phyloP scores from a whole-genome alignment of 2,329 filamentous ascomycete species.

The Volutella citrinella region DNA sequence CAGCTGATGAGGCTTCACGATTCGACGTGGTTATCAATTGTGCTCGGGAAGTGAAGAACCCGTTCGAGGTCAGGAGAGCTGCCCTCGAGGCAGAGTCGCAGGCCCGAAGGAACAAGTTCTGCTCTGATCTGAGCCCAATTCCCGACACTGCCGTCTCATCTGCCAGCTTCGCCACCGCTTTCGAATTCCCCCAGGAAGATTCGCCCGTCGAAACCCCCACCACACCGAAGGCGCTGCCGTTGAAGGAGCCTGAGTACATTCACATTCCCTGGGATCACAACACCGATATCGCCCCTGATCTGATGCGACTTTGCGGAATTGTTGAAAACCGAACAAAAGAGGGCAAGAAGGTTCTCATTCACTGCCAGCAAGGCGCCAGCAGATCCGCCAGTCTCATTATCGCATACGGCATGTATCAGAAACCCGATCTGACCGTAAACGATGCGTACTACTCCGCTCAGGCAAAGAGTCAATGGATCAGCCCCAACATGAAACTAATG shows the following conservation, averaged over 20 bases:
- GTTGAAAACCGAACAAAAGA: conserved; percentile 71
- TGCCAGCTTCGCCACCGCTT: conserved; percentile 58
- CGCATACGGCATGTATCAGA: conserved; percentile 78
- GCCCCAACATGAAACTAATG: conserved; percentile 88
- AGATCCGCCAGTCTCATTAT: conserved; percentile 84
- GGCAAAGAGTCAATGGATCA: conserved; percentile 80
- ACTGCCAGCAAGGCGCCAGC: conserved; percentile 84
- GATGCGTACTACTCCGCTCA: conserved; percentile 82
- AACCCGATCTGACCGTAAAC: conserved; percentile 73
- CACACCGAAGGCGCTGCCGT: conserved; percentile 48
- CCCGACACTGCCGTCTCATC: conserved; percentile 56
- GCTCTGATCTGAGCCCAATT: conserved; percentile 36
- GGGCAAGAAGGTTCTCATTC: conserved; percentile 76
- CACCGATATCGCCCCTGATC: conserved; percentile 76
- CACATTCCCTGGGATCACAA: conserved; percentile 89
- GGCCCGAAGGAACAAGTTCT: conserved; percentile 26
- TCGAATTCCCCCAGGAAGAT: conserved; percentile 49
- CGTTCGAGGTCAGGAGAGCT: conserved; percentile 49
- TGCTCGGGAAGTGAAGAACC: conserved; percentile 76
- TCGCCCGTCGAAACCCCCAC: conserved; percentile 48
- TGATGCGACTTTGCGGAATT: conserved; percentile 70
- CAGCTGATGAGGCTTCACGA: conserved; percentile 69
- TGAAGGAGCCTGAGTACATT: conserved; percentile 72
- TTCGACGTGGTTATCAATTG: conserved; percentile 87
- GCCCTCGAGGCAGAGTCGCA: conserved; percentile 27